These are phyloP conservation scores for Eustoma russellianum DNA, from an alignment of 257 asterid species.

Conservation along the genomic window DNA sequence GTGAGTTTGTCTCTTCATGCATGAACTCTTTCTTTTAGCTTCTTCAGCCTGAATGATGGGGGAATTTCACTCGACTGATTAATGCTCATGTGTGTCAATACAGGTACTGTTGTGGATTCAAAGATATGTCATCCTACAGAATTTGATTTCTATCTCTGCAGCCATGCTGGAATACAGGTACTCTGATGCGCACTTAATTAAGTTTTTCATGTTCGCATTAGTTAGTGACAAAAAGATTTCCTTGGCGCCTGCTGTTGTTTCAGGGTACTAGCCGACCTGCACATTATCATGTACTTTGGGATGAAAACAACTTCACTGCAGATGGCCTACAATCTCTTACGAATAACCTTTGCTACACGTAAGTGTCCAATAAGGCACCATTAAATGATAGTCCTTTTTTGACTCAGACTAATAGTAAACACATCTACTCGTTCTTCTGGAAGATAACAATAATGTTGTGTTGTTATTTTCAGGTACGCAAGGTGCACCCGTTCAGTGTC, in stretches of 20 bases:
- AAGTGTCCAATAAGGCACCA: slow-evolving; percentile 14
- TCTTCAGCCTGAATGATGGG: neutral
- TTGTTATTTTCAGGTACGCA: slow-evolving; percentile 49
- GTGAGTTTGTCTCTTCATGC: slow-evolving; percentile 16
- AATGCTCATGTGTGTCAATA: neutral
- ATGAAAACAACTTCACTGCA: slow-evolving; percentile 81
- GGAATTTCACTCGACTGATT: neutral
- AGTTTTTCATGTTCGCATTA: neutral
- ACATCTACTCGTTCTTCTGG: no score
- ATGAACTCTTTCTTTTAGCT: neutral
- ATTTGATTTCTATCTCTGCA: slow-evolving; percentile 90
- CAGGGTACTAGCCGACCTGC: slow-evolving; percentile 94
- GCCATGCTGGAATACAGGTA: slow-evolving; percentile 98
- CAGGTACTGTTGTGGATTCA: slow-evolving; percentile 95
- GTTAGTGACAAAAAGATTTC: neutral
- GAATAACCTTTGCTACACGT: slow-evolving; percentile 94
- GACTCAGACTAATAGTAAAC: no score
- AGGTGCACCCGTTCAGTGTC: slow-evolving; percentile 96
- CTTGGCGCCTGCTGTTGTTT: neutral
- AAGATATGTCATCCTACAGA: slow-evolving; percentile 96
- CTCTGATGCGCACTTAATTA: neutral
- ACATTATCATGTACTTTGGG: slow-evolving; percentile 93
- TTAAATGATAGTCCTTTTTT: no score
- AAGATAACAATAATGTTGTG: no score
- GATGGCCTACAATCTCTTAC: slow-evolving; percentile 78